Percentiles rank a stretch among this genome's conserved stretches.
phyloP scores from a whole-genome alignment of 1,284 basidiomycete species.

The Papiliotrema terrestris region DNA sequence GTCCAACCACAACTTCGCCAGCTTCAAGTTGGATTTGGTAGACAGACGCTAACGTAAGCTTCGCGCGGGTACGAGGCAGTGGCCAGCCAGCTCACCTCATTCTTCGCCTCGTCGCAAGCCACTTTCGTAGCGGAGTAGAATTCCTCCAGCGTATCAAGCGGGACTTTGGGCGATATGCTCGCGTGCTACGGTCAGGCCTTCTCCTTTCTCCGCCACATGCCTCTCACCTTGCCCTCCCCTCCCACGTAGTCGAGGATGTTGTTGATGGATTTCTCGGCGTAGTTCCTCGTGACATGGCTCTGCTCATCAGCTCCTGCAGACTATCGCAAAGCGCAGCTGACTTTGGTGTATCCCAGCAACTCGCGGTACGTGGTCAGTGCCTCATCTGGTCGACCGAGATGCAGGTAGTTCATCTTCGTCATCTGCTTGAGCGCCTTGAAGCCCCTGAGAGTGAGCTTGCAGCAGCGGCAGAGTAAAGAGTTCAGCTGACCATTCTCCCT shows the following conservation, averaged over 20 bases:
- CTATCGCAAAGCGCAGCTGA: constrained; percentile 7
- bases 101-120: constrained; percentile 87
- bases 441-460: constrained; percentile 61
- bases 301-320: constrained; percentile 6
- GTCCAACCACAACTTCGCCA: constrained; percentile 96
- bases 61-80: neutral
- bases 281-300: constrained; percentile 46
- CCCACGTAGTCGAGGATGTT: constrained; percentile 98
- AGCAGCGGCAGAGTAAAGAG: neutral
- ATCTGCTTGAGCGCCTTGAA: constrained; percentile 99
- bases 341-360: constrained; percentile 84
- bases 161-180: constrained; percentile 55
- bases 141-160: constrained; percentile 82
- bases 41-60: constrained; percentile 66
- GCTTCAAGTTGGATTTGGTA: constrained; percentile 92
- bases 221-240: constrained; percentile 66
- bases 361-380: constrained; percentile 82
- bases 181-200: constrained; percentile 34
- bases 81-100: constrained; percentile 63
- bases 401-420: constrained; percentile 88
- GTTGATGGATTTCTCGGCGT: constrained; percentile 97
- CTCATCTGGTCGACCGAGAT: constrained; percentile 70
- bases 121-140: constrained; percentile 94
- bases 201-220: neutral
- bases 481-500: constrained; percentile 76